Base-by-base conservation (phyloP, 371 early-diverging fungal species). In the Apophysomyces elegans region DNA sequence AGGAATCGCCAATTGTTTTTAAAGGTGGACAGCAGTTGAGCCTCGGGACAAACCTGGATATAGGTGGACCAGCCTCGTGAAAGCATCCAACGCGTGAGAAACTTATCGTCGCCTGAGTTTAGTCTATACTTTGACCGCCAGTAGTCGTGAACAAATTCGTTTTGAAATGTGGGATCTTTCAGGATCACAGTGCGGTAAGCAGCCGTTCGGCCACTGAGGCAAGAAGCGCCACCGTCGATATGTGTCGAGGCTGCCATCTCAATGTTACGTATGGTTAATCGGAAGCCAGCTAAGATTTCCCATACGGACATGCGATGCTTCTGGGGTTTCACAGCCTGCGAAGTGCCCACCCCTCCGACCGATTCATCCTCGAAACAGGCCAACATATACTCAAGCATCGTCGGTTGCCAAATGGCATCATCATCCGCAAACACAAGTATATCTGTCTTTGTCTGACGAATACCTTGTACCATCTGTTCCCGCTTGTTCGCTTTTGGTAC, bases 1-100 rank as follows among this genome's bases (percentile, higher is more conserved):
- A 90, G 67, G 67, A 91, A 91, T n/a, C 88, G 75, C 90, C 90
- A 91, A 61, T 90, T 88, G 76, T 90, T 85, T 76, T 91, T 90
- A 80, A 91, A 91, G 0, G 92, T 91, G 4, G 90, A 90, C 21
- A 74, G 72, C 11, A 90, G 70, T 57, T 90, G 88, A 57, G 89
- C 92, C 69, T 90, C 87, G n/a, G 80, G 77, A 64, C 92, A 91
- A 43, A 88, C 80, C 67, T 91, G 92, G 44, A 90, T 84, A 71
- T 86, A 89, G 4, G 90, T 90, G 14, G 81, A 80, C 90, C 90
- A 90, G 12, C 86, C 82, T 65, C 89, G 89, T 12, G 84, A 86
- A 36, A 89, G 86, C 85, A 89, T 84, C 91, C 91, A 91, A 12
- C 91, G 87, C 0, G 91, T 91, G 67, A 91, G 69, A 62, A 91